phyloP scores from a whole-genome alignment of 2,329 filamentous ascomycete species.

The Penicillium sp. region DNA sequence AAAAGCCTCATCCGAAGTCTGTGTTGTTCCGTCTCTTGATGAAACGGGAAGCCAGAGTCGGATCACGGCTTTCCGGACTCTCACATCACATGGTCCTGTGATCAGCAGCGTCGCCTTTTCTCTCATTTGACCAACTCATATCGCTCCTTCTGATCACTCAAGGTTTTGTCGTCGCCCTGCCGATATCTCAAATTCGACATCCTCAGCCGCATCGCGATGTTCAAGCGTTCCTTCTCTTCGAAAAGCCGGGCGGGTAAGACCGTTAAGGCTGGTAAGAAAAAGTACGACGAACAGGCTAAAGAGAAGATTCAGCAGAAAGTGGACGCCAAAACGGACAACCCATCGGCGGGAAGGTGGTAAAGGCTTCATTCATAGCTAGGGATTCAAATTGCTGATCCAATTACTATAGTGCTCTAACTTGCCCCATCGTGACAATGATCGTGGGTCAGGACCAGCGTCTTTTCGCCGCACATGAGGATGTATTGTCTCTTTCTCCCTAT shows the following conservation, averaged over 20 bases:
- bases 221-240: conserved; percentile 87
- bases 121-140: conserved; percentile 39
- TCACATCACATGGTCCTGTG: conserved; percentile 53
- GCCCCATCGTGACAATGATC: conserved; percentile 82
- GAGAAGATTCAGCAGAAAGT: conserved; percentile 86
- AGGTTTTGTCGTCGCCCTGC: conserved; percentile 38
- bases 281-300: conserved; percentile 77
- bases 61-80: conserved; percentile 59
- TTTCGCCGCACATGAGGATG: conserved; percentile 94
- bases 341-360: conserved; percentile 55
- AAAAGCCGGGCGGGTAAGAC: conserved; percentile 88
- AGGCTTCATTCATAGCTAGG: conserved; percentile 5
- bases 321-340: conserved; percentile 71
- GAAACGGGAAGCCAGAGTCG: conserved; percentile 38
- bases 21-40: conserved; percentile 36
- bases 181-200: conserved; percentile 40
- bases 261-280: conserved; percentile 76
- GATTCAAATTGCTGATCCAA: conserved; percentile 4
- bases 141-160: conserved; percentile 46
- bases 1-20: conserved; percentile 38
- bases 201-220: conserved; percentile 65
- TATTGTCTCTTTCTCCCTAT: conserved; percentile 82
- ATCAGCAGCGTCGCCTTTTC: conserved; percentile 50
- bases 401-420: conserved; percentile 54
- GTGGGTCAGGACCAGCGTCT: conserved; percentile 83